Base-by-base conservation (phyloP, 169 alveolate species). In the Plasmodium inui region DNA sequence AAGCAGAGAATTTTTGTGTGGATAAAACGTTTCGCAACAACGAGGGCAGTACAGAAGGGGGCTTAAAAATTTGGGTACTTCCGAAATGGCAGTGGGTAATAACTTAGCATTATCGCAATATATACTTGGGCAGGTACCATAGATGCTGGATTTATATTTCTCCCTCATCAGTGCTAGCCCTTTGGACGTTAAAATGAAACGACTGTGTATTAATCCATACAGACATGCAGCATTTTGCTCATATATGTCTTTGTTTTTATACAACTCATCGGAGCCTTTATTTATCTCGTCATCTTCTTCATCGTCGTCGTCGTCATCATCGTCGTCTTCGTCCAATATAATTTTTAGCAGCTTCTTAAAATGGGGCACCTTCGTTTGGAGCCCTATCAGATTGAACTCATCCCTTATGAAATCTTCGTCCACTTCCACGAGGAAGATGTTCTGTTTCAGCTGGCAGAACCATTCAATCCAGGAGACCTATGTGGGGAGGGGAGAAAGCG, bases 381-480 rank as follows among this genome's bases (percentile, higher is more conserved):
- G 93, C 61, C 97, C 99, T 14, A 96, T 97, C 71, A 98, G 96
- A 94, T 98, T 98, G 94, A 98, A 98, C 79, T 98, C 98, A 93
- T 99, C 99, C 92, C 98, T 95, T 79, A 98, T 97, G 92, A 97
- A 98, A n/a, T 98, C 99, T 41, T 98, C 98, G 93, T 98, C 99
- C 14, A 98, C 98, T 92, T 98, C 99, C 8, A 97, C 98, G 32
- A 98, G 97, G 92, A 96, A 98, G 82, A 98, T 98, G 92, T 98
- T 98, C 26, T 99, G 99, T 89, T 98, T 98, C 61, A 98, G 94
- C 57, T 97, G 97, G 78, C 99, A 98, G 94, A 97, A 98, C 99
- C 99, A 98, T 76, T 98, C 98, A 32, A 98, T 98, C 99, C 99
- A 98, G 3, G 99, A 98, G 67, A 96, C 96, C 96, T 98, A 14